Evolutionary conservation across 192 early-diverging fungal genomes (phyloP).

Genomic region (Geranomyces michiganensis): DNA sequence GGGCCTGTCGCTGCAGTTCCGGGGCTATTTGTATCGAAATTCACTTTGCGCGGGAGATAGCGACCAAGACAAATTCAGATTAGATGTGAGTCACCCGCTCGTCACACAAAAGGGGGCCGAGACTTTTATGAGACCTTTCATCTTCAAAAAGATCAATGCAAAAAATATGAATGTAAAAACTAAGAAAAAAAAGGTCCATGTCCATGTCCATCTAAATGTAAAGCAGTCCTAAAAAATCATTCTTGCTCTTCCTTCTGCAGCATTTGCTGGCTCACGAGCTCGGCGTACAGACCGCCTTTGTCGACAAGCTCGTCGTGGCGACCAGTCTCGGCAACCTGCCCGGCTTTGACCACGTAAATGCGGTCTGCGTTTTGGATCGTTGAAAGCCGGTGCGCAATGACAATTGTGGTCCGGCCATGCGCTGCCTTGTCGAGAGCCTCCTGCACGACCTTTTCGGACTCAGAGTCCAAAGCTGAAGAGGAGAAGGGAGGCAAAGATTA

Average conservation of each 20-base stretch:
- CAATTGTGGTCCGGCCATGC: conserved; percentile 76
- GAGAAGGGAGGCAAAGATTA: neutral
- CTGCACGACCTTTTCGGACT: conserved; percentile 80
- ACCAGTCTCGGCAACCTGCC: conserved; percentile 69
- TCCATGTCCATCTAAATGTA: neutral
- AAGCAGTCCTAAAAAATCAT: too few species aligned
- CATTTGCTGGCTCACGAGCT: conserved; percentile 63
- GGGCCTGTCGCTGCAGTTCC: too few species aligned
- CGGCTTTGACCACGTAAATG: conserved; percentile 71
- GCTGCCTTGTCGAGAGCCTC: conserved; percentile 71
- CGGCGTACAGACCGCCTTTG: conserved; percentile 58
- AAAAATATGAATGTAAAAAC: neutral
- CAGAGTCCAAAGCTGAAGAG: conserved; percentile 73
- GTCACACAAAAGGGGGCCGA: too few species aligned
- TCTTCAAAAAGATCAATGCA: neutral
- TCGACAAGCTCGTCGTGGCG: conserved; percentile 68
- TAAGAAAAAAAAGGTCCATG: neutral
- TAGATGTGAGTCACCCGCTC: too few species aligned
- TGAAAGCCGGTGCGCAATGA: conserved; percentile 67
- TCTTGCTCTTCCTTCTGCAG: neutral
- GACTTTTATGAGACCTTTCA: too few species aligned
- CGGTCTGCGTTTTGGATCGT: conserved; percentile 81
- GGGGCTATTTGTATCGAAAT: too few species aligned
- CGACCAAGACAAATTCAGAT: too few species aligned
- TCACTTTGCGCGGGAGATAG: too few species aligned